Evolutionary conservation across 257 asterid species (phyloP).

Genomic region (Nicotiana paniculata): DNA sequence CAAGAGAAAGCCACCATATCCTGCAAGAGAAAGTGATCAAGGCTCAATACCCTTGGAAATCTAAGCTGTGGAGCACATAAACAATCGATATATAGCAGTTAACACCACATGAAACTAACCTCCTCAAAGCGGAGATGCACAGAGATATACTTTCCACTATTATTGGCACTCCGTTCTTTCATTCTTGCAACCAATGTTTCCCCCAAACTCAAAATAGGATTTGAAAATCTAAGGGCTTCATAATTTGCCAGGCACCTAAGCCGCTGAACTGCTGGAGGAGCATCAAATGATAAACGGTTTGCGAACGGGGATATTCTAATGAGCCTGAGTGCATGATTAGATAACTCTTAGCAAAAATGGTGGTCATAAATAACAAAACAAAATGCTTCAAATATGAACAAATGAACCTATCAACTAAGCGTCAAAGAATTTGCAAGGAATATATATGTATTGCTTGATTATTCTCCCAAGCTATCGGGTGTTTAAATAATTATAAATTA

Average conservation of each 20-base stretch:
- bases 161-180: slow-evolving; percentile 74
- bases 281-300: slow-evolving; percentile 82
- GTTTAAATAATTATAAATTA: too few species aligned
- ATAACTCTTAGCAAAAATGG: not conserved
- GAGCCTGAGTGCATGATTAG: slow-evolving; percentile 42
- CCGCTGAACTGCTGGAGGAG: slow-evolving; percentile 81
- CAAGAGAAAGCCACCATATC: slow-evolving; percentile 99
- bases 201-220: slow-evolving; percentile 62
- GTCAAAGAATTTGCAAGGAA: not conserved
- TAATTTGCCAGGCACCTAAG: slow-evolving; percentile 94
- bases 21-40: slow-evolving; percentile 38
- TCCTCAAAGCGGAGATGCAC: slow-evolving; percentile 99
- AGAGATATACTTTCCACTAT: slow-evolving; percentile 86
- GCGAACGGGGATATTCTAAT: slow-evolving; percentile 95
- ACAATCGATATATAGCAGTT: not conserved
- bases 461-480: not conserved
- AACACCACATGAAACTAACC: slow-evolving; percentile 45
- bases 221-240: slow-evolving; percentile 79
- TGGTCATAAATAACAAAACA: not conserved
- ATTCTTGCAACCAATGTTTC: slow-evolving; percentile 75
- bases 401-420: not conserved
- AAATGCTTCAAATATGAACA: slow-evolving; percentile 11
- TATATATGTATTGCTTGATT: not conserved
- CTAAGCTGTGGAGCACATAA: slow-evolving; percentile 4
- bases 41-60: not conserved